Base-by-base conservation (phyloP, 176 grass and related monocot species). In the Secale cereale region DNA sequence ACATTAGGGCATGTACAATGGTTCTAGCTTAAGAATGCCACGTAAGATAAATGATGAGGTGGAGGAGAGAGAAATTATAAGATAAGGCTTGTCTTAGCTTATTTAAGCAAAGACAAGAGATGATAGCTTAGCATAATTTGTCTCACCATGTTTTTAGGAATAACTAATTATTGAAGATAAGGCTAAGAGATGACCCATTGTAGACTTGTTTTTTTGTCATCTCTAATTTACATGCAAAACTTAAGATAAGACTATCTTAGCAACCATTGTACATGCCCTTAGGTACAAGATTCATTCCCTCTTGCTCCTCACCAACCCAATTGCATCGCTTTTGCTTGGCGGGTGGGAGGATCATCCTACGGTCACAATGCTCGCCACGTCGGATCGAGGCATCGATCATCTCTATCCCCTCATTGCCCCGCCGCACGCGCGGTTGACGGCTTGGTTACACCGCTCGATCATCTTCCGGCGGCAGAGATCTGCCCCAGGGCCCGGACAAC, bases 261-360 rank as follows among this genome's bases (percentile, higher is more conserved):
- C 78, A 69, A 60, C 75, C 75, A 22, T 78, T 33, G n/a, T n/a
- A n/a, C n/a, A n/a, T n/a, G n/a, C n/a, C n/a, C n/a, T n/a, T n/a
- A n/a, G n/a, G n/a, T n/a, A n/a, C n/a, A n/a, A n/a, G n/a, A n/a
- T 4, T 43, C 13, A 43, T 31, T 70, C 26, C 59, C 79, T 45
- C 33, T 68, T 82, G 61, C 35, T 71, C 83, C 79, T 90, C 79
- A 74, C 54, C 88, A 86, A 86, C 84, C 73, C 26, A 78, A 68
- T 59, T 75, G 72, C 72, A 13, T 43, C 0, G 39, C 39, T 72
- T 72, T 13, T 3, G 69, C 35, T 4, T 16, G 3, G 70, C 69
- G 1, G 3, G 22, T 13, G 45, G 27, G 13, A 35, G 79, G 62
- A 74, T 65, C 46, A 71, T 78, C 73, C 57, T 72, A 83, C 73